A percentile compares a stretch with the other conserved stretches of the same genome.
Conservation (phyloP, 108 stramenopile genomes). For the Cylindrotheca fusiformis region DNA sequence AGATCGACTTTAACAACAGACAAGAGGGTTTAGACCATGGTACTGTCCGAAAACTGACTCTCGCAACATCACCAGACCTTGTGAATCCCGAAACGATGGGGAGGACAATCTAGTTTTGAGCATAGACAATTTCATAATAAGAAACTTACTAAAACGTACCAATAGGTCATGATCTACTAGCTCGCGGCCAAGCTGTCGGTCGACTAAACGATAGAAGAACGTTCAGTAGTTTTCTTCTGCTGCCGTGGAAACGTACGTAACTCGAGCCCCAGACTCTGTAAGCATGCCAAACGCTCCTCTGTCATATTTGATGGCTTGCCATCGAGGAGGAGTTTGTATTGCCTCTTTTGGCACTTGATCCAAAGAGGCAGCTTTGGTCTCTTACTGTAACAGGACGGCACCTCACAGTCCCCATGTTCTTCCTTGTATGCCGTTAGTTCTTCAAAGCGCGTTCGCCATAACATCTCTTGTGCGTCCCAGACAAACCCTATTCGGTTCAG, state of each 20-base stretch:
- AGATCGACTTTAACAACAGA: too few relatives aligned
- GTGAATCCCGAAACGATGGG: too few relatives aligned
- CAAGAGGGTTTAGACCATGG: too few relatives aligned
- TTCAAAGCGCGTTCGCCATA: conserved; percentile 2
- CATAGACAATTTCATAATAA: neutral
- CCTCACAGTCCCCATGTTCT: neutral
- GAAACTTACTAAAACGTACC: neutral
- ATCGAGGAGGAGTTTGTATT: conserved; percentile 17
- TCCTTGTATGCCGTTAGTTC: conserved; percentile 1
- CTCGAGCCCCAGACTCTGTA: neutral
- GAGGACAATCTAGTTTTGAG: too few relatives aligned
- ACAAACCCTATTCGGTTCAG: conserved; percentile 50
- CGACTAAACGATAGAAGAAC: too few relatives aligned
- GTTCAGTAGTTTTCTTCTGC: too few relatives aligned
- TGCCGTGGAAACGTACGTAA: neutral
- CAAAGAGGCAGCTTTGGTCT: conserved; percentile 2
- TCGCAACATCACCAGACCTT: too few relatives aligned
- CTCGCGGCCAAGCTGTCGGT: neutral
- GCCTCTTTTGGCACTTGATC: conserved; percentile 13
- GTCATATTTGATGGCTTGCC: conserved; percentile 17
- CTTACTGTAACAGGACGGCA: neutral
- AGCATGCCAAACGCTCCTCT: neutral
- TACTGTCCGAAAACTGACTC: too few relatives aligned
- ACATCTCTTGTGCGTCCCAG: conserved; percentile 30
- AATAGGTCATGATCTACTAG: neutral